These are phyloP conservation scores for Bacterosira constricta DNA, from an alignment of 108 stramenopile species.

Conservation along the genomic window DNA sequence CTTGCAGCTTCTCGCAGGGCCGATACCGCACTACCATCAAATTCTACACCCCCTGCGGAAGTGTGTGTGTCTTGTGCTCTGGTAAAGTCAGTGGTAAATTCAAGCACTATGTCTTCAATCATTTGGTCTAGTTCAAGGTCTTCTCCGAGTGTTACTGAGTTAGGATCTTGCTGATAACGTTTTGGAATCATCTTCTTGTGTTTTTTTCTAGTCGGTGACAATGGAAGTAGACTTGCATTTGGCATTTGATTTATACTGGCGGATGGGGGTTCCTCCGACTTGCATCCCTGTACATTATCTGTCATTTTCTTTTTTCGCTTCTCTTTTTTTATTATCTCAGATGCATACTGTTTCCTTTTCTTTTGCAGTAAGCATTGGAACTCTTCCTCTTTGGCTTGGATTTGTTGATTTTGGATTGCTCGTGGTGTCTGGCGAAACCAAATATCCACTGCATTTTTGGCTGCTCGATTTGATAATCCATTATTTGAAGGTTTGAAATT, in stretches of 20 bases:
- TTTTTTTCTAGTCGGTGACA: conserved; percentile 2
- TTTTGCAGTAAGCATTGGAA: neutral
- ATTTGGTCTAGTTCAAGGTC: conserved; percentile 28
- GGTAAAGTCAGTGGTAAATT: conserved; percentile 6
- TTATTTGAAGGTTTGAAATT: neutral
- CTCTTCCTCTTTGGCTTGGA: neutral
- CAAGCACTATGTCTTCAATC: conserved; percentile 23
- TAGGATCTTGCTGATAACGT: neutral
- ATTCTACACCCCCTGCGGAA: neutral
- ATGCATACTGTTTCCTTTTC: conserved; percentile 3
- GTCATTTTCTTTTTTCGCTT: neutral
- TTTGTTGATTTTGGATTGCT: neutral
- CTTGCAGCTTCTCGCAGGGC: conserved; percentile 22
- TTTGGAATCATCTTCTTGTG: conserved; percentile 5
- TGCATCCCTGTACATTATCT: neutral
- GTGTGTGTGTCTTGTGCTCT: neutral
- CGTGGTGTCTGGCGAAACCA: conserved; percentile 15
- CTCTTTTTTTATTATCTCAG: neutral
- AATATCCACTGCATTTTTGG: neutral
- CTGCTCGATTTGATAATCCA: neutral
- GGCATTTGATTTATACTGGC: neutral
- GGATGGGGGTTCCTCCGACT: neutral
- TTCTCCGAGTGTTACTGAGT: conserved; percentile 18
- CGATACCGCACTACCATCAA: conserved; percentile 24
- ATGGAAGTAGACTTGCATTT: neutral